Conservation (phyloP, 352 stramenopile genomes). For the Phytophthora tentaculata region DNA sequence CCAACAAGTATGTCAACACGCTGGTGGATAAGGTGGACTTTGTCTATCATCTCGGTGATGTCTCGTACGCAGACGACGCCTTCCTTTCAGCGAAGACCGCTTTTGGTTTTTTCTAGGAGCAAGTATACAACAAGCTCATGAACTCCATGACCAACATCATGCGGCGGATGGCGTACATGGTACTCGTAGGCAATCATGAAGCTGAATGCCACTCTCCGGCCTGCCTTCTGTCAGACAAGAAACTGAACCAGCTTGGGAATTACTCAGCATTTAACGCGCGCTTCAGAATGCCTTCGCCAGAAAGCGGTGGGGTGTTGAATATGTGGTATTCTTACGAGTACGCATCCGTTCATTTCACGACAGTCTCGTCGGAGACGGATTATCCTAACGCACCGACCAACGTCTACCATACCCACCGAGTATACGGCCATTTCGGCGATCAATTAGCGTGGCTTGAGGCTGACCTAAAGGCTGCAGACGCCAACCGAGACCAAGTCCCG, state of each 20-base stretch:
- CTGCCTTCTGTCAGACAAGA: constrained; percentile 32
- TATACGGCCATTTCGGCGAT: constrained; percentile 42
- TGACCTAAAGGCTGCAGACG: constrained; percentile 51
- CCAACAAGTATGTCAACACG: constrained; percentile 44
- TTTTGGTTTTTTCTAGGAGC: constrained; percentile 44
- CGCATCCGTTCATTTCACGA: constrained; percentile 66
- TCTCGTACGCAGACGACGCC: constrained; percentile 40
- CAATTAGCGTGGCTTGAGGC: constrained; percentile 60
- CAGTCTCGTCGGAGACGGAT: constrained; percentile 74
- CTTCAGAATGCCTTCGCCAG: constrained; percentile 45
- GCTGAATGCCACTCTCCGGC: constrained; percentile 54
- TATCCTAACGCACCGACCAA: constrained; percentile 43
- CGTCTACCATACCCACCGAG: constrained; percentile 30
- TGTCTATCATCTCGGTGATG: constrained; percentile 39
- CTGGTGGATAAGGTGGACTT: constrained; percentile 38
- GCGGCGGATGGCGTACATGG: constrained; percentile 66
- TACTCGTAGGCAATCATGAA: constrained; percentile 76
- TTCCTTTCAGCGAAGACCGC: constrained; percentile 26
- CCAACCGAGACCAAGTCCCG: constrained; percentile 46
- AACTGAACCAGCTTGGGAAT: constrained; percentile 41
- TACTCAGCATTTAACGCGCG: constrained; percentile 65
- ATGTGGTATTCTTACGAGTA: constrained; percentile 59
- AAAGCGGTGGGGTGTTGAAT: constrained; percentile 43
- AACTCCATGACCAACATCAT: constrained; percentile 51
- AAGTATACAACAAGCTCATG: constrained; percentile 75